These are phyloP conservation scores for Neurospora cerealis DNA, from an alignment of 495 filamentous ascomycete species.

Conservation along the genomic window DNA sequence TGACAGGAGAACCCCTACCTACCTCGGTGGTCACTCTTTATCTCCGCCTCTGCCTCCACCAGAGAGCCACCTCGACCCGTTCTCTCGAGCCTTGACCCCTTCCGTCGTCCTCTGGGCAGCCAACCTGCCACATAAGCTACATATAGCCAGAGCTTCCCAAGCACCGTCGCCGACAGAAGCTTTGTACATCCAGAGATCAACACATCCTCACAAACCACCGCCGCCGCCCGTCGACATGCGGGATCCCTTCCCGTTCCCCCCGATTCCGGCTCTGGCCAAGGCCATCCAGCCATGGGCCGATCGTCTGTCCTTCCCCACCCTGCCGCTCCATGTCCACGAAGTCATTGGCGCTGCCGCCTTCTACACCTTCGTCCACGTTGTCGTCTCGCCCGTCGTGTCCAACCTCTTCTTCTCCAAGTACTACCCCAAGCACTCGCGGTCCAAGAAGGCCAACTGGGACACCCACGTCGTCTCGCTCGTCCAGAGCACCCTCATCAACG, in stretches of 20 bases:
- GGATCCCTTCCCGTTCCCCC: conserved; percentile 59
- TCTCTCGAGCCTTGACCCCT: background rate
- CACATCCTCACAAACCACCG: background rate
- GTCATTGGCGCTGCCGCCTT: conserved; percentile 59
- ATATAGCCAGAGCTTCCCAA: background rate
- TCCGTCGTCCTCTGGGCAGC: background rate
- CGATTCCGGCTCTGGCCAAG: conserved; percentile 41
- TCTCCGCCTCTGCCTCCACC: background rate
- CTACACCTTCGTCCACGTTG: conserved; percentile 67
- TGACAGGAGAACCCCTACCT: background rate
- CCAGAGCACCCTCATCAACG: conserved; percentile 73
- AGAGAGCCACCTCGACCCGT: background rate
- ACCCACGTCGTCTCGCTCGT: conserved; percentile 91
- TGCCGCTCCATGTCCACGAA: conserved; percentile 85
- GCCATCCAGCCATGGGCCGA: conserved; percentile 49
- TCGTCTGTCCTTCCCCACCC: conserved; percentile 51
- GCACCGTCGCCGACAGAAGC: background rate
- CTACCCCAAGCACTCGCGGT: conserved; percentile 56
- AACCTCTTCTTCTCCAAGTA: conserved; percentile 53
- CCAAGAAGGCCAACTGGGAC: conserved; percentile 87
- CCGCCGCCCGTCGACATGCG: conserved; percentile 36
- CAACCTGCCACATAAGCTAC: background rate
- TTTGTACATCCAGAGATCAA: background rate
- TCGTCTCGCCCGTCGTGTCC: conserved; percentile 69
- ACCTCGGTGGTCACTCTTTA: background rate